These are phyloP conservation scores for Oryza brachyantha DNA, from an alignment of 176 grass and related monocot genomes.

Conservation along the genomic window DNA sequence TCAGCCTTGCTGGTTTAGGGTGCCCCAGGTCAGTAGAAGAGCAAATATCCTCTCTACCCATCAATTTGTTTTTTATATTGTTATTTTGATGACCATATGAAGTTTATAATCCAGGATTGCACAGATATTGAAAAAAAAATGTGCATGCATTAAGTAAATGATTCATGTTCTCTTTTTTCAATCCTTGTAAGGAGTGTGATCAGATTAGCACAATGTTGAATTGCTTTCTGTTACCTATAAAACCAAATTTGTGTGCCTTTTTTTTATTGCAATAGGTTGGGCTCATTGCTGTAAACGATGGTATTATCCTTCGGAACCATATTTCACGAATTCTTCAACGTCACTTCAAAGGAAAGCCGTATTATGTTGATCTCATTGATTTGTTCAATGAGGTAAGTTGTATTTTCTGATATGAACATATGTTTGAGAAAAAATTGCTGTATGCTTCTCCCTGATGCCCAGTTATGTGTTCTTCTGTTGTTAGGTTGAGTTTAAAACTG, in stretches of 20 bases:
- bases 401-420: constrained; percentile 16
- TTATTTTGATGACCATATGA: neutral
- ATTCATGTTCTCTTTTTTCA: constrained; percentile 7
- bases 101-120: neutral
- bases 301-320: constrained; percentile 92
- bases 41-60: neutral
- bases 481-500: constrained; percentile 97
- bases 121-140: neutral
- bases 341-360: constrained; percentile 83
- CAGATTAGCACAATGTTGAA: neutral
- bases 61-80: neutral
- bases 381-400: constrained; percentile 88
- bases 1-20: constrained; percentile 90
- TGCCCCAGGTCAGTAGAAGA: constrained; percentile 65
- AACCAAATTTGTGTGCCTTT: constrained; percentile 34
- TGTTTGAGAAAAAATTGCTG: neutral
- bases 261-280: constrained; percentile 70
- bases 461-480: constrained; percentile 17
- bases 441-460: constrained; percentile 17
- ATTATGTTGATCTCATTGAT: constrained; percentile 95
- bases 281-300: constrained; percentile 96
- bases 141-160: neutral
- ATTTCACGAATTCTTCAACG: constrained; percentile 83
- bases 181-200: neutral
- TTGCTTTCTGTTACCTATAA: neutral